Evolutionary conservation across 2,329 filamentous ascomycete species (phyloP).

Genomic region (Penicillium psychrosexuale): DNA sequence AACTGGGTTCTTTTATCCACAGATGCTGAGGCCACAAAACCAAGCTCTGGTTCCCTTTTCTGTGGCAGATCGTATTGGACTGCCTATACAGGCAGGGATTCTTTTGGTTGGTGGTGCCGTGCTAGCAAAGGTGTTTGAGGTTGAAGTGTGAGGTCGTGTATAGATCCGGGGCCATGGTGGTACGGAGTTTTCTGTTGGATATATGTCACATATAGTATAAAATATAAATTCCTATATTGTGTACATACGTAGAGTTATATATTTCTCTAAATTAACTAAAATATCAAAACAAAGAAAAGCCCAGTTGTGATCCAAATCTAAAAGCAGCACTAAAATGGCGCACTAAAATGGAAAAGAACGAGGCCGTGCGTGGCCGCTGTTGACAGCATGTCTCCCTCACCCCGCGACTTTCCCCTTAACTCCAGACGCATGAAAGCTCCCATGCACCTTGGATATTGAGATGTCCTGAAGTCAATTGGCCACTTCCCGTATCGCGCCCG

Average conservation of each 20-base stretch:
- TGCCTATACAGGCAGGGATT: background rate
- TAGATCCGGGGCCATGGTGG: background rate
- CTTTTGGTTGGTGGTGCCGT: slow-evolving; percentile 5
- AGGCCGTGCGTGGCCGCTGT: slow-evolving; percentile 10
- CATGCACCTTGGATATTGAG: background rate
- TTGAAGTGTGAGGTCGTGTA: slow-evolving; percentile 3
- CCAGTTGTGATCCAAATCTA: background rate
- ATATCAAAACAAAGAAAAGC: background rate
- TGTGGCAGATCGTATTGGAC: background rate
- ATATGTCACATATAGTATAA: background rate
- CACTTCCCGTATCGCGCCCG: slow-evolving; percentile 26
- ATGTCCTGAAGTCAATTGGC: slow-evolving; percentile 29
- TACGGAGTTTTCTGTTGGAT: background rate
- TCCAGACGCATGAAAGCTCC: slow-evolving; percentile 4
- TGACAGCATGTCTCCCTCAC: slow-evolving; percentile 10
- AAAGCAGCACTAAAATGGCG: slow-evolving; percentile 3
- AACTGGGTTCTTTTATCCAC: slow-evolving; percentile 7
- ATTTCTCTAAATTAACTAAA: background rate
- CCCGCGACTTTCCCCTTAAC: slow-evolving; percentile 7
- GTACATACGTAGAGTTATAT: background rate
- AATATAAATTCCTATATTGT: background rate
- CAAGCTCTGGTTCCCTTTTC: slow-evolving; percentile 5
- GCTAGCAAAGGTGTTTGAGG: slow-evolving; percentile 6
- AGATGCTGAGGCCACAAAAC: slow-evolving; percentile 3
- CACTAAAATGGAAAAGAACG: slow-evolving; percentile 8